A percentile compares a stretch with the other conserved stretches of the same genome.
Evolutionary conservation across 2,329 filamentous ascomycete species (phyloP).

Genomic region (Claviceps sp.): DNA sequence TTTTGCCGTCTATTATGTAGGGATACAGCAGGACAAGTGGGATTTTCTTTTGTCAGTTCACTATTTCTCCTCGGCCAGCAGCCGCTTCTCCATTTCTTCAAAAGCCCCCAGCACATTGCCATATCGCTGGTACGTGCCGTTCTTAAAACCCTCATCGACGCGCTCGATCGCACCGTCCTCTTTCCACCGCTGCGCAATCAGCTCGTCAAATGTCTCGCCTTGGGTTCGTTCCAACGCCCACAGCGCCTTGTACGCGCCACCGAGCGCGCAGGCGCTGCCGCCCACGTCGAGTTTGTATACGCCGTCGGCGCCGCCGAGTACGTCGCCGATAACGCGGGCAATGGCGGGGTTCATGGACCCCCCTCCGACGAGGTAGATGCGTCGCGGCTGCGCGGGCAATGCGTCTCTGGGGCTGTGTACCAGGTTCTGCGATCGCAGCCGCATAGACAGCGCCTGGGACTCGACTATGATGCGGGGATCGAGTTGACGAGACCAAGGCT

Average conservation of each 20-base stretch:
- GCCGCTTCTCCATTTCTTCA: conserved; percentile 55
- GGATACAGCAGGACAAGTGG: no score
- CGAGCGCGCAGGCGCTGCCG: conserved; percentile 86
- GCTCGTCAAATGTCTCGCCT: conserved; percentile 72
- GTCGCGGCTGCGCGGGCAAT: conserved; percentile 70
- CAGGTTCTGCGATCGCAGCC: conserved; percentile 68
- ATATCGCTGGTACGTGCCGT: conserved; percentile 64
- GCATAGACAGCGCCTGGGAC: conserved; percentile 85
- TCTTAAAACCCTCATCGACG: conserved; percentile 68
- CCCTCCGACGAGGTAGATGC: conserved; percentile 89
- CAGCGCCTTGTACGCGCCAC: conserved; percentile 88
- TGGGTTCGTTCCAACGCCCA: conserved; percentile 67
- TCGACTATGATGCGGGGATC: conserved; percentile 84
- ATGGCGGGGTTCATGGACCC: conserved; percentile 85
- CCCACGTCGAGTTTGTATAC: conserved; percentile 91
- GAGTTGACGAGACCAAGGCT: conserved; percentile 36
- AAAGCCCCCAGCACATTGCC: conserved; percentile 65
- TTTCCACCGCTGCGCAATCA: conserved; percentile 73
- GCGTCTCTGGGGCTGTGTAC: conserved; percentile 41
- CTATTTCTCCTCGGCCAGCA: conserved; percentile 33
- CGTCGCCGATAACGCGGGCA: conserved; percentile 69
- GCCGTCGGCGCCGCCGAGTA: conserved; percentile 78
- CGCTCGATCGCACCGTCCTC: conserved; percentile 73
- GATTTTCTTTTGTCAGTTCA: neutral
- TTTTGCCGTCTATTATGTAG: neutral